These are phyloP conservation scores for Boletus vinaceobasis DNA, from an alignment of 768 basidiomycete genomes.

Conservation along the genomic window DNA sequence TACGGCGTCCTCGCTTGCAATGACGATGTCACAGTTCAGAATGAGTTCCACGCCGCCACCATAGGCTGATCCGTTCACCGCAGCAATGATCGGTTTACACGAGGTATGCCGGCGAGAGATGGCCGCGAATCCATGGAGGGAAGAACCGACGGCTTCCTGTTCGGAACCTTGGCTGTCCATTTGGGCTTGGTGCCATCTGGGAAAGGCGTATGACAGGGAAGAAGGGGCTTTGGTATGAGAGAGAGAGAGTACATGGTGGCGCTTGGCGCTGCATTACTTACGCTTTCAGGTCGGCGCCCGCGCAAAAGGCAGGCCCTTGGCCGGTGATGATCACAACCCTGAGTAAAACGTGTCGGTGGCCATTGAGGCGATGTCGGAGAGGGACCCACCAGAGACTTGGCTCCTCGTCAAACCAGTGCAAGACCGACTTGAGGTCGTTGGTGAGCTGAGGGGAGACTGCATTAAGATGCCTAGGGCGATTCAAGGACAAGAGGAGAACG, in stretches of 20 bases:
- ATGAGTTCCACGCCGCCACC: slow-evolving; percentile 68
- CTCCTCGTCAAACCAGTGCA: slow-evolving; percentile 76
- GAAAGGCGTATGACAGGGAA: background rate
- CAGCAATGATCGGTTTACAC: slow-evolving; percentile 75
- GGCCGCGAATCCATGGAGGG: slow-evolving; percentile 64
- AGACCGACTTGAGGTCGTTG: slow-evolving; percentile 45
- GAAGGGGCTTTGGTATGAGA: background rate
- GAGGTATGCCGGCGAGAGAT: slow-evolving; percentile 62
- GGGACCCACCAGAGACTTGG: slow-evolving; percentile 61
- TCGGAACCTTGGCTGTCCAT: slow-evolving; percentile 42
- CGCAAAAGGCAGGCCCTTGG: slow-evolving; percentile 69
- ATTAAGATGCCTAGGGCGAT: slow-evolving; percentile 69
- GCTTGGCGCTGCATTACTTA: slow-evolving; percentile 39
- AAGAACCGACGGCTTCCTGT: slow-evolving; percentile 37
- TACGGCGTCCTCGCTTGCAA: slow-evolving; percentile 61
- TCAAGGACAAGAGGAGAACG: slow-evolving; percentile 54
- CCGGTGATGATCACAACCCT: slow-evolving; percentile 80
- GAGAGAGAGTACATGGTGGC: background rate
- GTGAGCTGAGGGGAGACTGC: slow-evolving; percentile 65
- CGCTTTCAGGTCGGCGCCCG: slow-evolving; percentile 77
- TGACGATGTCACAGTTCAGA: slow-evolving; percentile 74
- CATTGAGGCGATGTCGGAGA: background rate
- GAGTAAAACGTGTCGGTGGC: slow-evolving; percentile 2
- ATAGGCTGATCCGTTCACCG: slow-evolving; percentile 71
- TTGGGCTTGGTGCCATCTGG: slow-evolving; percentile 61